Evolutionary conservation across 345 rosid species (phyloP).

Genomic region (Microcos paniculata): DNA sequence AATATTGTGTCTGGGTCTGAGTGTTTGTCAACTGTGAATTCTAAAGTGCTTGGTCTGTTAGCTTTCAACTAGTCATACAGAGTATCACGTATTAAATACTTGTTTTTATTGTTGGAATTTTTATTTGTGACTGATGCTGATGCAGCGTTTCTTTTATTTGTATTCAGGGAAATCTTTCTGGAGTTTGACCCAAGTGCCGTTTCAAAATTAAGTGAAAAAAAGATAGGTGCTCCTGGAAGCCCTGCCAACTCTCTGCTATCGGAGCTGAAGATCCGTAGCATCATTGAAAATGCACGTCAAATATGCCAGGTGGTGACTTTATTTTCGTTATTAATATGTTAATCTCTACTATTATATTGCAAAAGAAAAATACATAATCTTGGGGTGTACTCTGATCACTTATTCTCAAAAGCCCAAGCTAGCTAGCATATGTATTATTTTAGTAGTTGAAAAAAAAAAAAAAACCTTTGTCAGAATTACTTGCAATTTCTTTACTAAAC

Average conservation of each 20-base stretch:
- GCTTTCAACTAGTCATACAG: neutral
- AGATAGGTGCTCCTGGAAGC: constrained; percentile 52
- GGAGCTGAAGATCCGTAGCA: constrained; percentile 67
- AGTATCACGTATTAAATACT: neutral
- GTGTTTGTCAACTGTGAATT: neutral
- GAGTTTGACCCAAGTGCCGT: constrained; percentile 70
- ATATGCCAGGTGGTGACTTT: constrained; percentile 56
- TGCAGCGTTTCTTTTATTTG: neutral
- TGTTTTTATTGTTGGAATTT: constrained; percentile 11
- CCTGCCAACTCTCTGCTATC: constrained; percentile 60
- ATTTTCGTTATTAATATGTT: neutral
- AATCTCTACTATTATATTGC: neutral
- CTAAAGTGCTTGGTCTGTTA: neutral
- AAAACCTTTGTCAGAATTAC: neutral
- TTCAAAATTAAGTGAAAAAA: constrained; percentile 63
- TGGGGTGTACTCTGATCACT: neutral
- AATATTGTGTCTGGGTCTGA: neutral
- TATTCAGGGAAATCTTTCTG: constrained; percentile 70
- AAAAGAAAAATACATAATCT: neutral
- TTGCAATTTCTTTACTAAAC: neutral
- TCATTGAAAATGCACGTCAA: constrained; percentile 78
- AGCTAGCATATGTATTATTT: neutral
- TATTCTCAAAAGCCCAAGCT: neutral
- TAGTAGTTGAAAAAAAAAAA: neutral
- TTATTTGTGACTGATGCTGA: constrained; percentile 4